Percentiles rank a stretch among this genome's conserved stretches.
Conservation (phyloP, 805 yeast genomes). For the Priceomyces carsonii region DNA sequence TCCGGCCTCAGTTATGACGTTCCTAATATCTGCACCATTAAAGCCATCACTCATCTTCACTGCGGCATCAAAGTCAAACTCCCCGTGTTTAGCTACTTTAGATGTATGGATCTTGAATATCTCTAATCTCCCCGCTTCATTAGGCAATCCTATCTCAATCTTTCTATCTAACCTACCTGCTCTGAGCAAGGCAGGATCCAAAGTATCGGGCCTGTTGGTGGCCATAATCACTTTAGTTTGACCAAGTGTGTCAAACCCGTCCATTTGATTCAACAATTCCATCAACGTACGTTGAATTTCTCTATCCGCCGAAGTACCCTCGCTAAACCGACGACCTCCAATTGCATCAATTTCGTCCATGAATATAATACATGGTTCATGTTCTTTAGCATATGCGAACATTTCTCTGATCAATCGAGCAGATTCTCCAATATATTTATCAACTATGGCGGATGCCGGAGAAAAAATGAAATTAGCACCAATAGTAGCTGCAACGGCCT, state of each 20-base stretch:
- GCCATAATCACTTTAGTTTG: constrained; percentile 99
- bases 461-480: constrained; percentile 97
- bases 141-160: constrained; percentile 93
- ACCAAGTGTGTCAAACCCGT: constrained; percentile 95
- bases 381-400: constrained; percentile 97
- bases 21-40: constrained; percentile 97
- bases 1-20: constrained; percentile 97
- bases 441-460: constrained; percentile 98
- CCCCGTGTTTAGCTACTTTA: constrained; percentile 86
- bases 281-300: constrained; percentile 97
- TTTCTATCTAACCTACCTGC: constrained; percentile 98
- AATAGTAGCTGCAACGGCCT: constrained; percentile 97
- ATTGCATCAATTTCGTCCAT: constrained; percentile 99
- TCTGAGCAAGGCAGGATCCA: constrained; percentile 95
- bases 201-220: constrained; percentile 97
- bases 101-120: constrained; percentile 91
- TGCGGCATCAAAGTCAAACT: constrained; percentile 93
- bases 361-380: constrained; percentile 96
- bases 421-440: constrained; percentile 96
- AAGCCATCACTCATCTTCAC: constrained; percentile 99
- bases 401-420: constrained; percentile 96
- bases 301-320: constrained; percentile 98
- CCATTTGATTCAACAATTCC: constrained; percentile 98
- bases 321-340: constrained; percentile 96
- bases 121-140: constrained; percentile 93